Percentiles rank a stretch among this genome's conserved stretches.
Evolutionary conservation across 1,284 basidiomycete genomes (phyloP).

Genomic region (Mycena sp.): DNA sequence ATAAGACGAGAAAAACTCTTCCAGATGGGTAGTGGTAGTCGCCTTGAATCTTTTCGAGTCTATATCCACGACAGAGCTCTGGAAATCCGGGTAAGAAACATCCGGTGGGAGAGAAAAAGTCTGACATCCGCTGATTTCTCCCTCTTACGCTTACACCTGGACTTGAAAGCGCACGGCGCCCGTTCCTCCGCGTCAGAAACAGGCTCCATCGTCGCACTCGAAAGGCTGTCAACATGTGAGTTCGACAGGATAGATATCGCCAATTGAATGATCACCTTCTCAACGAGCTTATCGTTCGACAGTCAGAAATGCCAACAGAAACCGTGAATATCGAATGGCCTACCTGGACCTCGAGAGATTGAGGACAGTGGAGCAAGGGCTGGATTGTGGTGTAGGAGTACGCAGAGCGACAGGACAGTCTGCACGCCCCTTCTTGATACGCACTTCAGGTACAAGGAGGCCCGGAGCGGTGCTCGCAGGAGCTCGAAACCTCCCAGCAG

Average conservation of each 20-base stretch:
- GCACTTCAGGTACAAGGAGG: neutral
- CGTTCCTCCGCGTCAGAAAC: too few relatives aligned
- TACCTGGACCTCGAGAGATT: neutral
- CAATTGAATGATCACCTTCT: too few relatives aligned
- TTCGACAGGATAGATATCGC: too few relatives aligned
- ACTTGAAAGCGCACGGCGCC: too few relatives aligned
- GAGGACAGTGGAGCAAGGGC: neutral
- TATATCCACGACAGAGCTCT: neutral
- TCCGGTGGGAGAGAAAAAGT: neutral
- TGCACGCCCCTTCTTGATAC: neutral
- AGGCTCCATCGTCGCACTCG: too few relatives aligned
- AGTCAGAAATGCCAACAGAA: neutral
- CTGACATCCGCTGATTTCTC: too few relatives aligned
- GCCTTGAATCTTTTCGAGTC: constrained; percentile 20
- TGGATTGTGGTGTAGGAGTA: neutral
- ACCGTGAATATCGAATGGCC: neutral
- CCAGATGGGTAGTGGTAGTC: constrained; percentile 12
- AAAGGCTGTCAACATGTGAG: too few relatives aligned
- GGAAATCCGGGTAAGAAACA: neutral
- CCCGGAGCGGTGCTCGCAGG: neutral
- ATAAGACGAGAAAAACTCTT: constrained; percentile 12
- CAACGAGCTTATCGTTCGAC: too few relatives aligned
- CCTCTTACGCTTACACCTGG: too few relatives aligned
- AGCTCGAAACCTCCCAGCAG: neutral
- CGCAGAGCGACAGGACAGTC: neutral